phyloP scores from a whole-genome alignment of 208 protist species.

The Leishmania major region DNA sequence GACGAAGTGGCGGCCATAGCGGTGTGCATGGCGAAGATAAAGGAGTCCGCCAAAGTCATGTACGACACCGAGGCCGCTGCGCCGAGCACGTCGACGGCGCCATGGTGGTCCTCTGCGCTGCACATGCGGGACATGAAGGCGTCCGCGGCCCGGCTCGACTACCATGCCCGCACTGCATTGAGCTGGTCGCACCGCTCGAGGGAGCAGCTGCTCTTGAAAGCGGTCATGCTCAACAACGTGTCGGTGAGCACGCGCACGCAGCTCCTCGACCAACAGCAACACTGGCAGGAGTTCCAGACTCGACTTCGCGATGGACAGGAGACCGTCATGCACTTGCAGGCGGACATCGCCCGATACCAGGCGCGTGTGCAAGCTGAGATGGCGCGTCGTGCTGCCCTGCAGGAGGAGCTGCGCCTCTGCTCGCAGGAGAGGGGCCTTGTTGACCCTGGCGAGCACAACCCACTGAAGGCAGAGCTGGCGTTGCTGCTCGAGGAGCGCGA shows the following conservation, averaged over 20 bases:
- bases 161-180: constrained; percentile 58
- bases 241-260: constrained; percentile 46
- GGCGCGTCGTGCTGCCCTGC: constrained; percentile 34
- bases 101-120: constrained; percentile 82
- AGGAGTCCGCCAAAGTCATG: constrained; percentile 19
- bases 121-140: constrained; percentile 75
- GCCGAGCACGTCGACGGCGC: constrained; percentile 24
- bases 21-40: constrained; percentile 32
- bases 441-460: constrained; percentile 29
- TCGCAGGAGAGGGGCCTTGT: constrained; percentile 29
- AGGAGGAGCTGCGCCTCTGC: constrained; percentile 42
- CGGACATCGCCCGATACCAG: constrained; percentile 38
- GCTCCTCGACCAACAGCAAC: constrained; percentile 59
- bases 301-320: constrained; percentile 23
- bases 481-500: constrained; percentile 50
- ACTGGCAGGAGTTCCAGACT: constrained; percentile 44
- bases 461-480: constrained; percentile 49
- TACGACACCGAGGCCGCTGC: constrained; percentile 25
- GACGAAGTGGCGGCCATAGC: constrained; percentile 41
- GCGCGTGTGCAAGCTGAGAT: constrained; percentile 31
- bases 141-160: constrained; percentile 59
- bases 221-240: constrained; percentile 52
- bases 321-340: constrained; percentile 35
- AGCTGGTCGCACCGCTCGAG: constrained; percentile 50
- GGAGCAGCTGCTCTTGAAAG: constrained; percentile 68